Evolutionary conservation across 2,329 filamentous ascomycete species (phyloP).

Genomic region (Pseudogymnoascus sp.): DNA sequence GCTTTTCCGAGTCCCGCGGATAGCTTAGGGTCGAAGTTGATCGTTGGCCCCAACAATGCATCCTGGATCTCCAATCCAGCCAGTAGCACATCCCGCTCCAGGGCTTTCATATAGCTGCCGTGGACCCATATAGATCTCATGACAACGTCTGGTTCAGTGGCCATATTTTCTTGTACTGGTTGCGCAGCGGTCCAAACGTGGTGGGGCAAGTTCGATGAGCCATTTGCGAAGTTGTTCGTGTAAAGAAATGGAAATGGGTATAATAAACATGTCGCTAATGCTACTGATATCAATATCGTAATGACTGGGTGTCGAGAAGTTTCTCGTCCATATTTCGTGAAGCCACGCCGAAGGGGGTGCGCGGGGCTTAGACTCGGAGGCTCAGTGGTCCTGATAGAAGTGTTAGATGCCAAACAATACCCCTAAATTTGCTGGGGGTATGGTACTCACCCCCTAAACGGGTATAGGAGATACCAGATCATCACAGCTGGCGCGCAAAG

Average conservation of each 20-base stretch:
- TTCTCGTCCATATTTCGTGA: slow-evolving; percentile 61
- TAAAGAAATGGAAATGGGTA: slow-evolving; percentile 72
- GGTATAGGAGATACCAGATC: slow-evolving; percentile 74
- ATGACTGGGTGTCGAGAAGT: slow-evolving; percentile 66
- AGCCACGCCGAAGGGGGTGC: slow-evolving; percentile 56
- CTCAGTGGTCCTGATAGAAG: slow-evolving; percentile 56
- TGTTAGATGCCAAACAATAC: slow-evolving; percentile 15
- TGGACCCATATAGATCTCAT: slow-evolving; percentile 79
- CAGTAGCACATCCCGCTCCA: slow-evolving; percentile 56
- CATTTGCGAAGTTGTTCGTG: slow-evolving; percentile 61
- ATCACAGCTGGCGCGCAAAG: slow-evolving; percentile 29
- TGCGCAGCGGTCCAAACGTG: slow-evolving; percentile 75
- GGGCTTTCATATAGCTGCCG: slow-evolving; percentile 66
- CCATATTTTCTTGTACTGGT: slow-evolving; percentile 45
- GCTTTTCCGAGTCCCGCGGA: slow-evolving; percentile 13
- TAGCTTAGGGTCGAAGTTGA: slow-evolving; percentile 44
- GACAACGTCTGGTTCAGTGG: slow-evolving; percentile 57
- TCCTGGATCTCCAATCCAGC: slow-evolving; percentile 64
- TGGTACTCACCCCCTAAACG: slow-evolving; percentile 60
- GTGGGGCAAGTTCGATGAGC: slow-evolving; percentile 62
- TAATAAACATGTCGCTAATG: slow-evolving; percentile 59
- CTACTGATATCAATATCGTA: slow-evolving; percentile 66
- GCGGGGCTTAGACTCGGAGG: slow-evolving; percentile 55
- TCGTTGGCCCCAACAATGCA: slow-evolving; percentile 53
- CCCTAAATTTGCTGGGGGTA: background rate